These are phyloP conservation scores for Rhododendron ovatum DNA, from an alignment of 148 eudicot species.

Conservation along the genomic window DNA sequence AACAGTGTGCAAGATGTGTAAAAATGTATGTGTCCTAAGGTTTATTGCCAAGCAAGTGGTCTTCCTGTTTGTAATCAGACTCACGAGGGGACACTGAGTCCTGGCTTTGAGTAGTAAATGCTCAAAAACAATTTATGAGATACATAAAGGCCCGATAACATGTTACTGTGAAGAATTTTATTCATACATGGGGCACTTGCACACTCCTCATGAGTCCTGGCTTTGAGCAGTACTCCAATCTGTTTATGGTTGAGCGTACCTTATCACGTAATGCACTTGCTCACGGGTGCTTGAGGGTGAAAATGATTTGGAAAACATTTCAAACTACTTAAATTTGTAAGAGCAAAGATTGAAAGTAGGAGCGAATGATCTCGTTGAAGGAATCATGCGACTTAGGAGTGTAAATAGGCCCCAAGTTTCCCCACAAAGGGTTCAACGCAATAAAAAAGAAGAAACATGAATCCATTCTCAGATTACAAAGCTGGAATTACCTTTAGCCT, in stretches of 20 bases:
- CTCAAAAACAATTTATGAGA: neutral
- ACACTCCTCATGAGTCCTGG: neutral
- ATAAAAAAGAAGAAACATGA: neutral
- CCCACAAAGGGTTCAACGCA: neutral
- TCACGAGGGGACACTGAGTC: neutral
- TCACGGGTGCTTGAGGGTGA: too few species aligned
- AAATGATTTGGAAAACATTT: too few species aligned
- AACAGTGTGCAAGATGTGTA: too few species aligned
- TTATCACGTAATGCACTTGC: too few species aligned
- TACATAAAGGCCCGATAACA: neutral
- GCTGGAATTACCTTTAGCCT: neutral
- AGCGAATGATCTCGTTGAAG: too few species aligned
- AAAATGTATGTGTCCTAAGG: too few species aligned
- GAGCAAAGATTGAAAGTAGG: too few species aligned
- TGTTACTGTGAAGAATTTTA: too few species aligned
- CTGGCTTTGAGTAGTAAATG: too few species aligned
- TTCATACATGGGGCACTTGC: neutral
- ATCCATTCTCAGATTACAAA: neutral
- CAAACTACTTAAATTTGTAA: too few species aligned
- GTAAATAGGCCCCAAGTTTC: neutral
- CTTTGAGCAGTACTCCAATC: neutral
- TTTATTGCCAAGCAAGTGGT: neutral
- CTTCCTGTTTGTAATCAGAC: neutral
- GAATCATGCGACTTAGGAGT: neutral
- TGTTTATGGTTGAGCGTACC: neutral